These are phyloP conservation scores for Salvia sclarea DNA, from an alignment of 305 asterid species.

Conservation along the genomic window DNA sequence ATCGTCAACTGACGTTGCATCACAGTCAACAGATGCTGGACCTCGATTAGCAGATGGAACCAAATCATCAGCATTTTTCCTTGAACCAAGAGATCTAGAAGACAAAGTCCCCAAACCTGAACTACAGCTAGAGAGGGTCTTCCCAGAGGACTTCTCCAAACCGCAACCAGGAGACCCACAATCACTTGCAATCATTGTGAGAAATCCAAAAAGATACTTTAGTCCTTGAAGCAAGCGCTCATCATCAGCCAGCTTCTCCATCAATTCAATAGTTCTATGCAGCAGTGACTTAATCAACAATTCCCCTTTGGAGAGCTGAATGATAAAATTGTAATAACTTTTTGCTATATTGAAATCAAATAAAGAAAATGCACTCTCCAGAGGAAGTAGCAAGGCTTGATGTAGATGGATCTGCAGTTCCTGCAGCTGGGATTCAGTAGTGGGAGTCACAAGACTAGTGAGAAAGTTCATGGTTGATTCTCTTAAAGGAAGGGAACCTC, in stretches of 20 bases:
- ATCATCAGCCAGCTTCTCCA: constrained; percentile 75
- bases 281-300: constrained; percentile 63
- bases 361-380: constrained; percentile 76
- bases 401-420: constrained; percentile 71
- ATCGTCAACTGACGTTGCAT: constrained; percentile 95
- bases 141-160: constrained; percentile 58
- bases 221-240: constrained; percentile 80
- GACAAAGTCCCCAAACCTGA: constrained; percentile 63
- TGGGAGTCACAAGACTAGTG: constrained; percentile 56
- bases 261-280: constrained; percentile 61
- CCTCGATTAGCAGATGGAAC: constrained; percentile 77
- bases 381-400: constrained; percentile 76
- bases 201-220: constrained; percentile 78
- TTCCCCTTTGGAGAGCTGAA: constrained; percentile 83
- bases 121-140: constrained; percentile 52
- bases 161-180: constrained; percentile 57
- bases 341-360: constrained; percentile 66
- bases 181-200: constrained; percentile 58
- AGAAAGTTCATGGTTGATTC: constrained; percentile 78
- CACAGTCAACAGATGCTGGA: constrained; percentile 76
- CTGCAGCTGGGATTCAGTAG: constrained; percentile 48
- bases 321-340: constrained; percentile 62
- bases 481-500: constrained; percentile 65
- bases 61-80: constrained; percentile 67
- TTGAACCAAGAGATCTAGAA: constrained; percentile 66